Conservation (phyloP, 2,329 filamentous ascomycete species). For the Ceratocystis papillata region DNA sequence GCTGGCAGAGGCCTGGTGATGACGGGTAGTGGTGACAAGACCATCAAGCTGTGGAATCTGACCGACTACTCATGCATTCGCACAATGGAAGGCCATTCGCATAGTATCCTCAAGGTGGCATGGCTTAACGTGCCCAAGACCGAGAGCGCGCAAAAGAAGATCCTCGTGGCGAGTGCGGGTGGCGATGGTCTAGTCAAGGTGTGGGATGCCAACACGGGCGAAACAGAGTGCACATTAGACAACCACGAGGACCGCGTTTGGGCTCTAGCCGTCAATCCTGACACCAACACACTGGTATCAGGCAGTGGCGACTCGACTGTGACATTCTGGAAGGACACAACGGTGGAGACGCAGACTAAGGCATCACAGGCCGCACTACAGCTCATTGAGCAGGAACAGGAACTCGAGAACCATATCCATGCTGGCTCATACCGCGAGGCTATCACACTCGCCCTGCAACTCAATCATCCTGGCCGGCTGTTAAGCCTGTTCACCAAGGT, state of each 20-base stretch:
- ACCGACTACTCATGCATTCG: constrained; percentile 84
- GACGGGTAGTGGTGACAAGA: constrained; percentile 92
- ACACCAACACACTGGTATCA: constrained; percentile 66
- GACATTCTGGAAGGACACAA: constrained; percentile 93
- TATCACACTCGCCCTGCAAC: constrained; percentile 78
- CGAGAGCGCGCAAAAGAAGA: constrained; percentile 43
- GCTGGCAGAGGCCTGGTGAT: constrained; percentile 72
- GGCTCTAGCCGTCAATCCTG: constrained; percentile 66
- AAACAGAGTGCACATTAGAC: constrained; percentile 80
- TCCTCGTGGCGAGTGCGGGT: constrained; percentile 74
- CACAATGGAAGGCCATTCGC: constrained; percentile 92
- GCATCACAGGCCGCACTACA: constrained; percentile 63
- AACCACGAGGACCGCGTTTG: constrained; percentile 95
- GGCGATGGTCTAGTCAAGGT: constrained; percentile 94
- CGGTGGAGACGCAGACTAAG: constrained; percentile 63
- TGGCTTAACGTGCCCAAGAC: constrained; percentile 56
- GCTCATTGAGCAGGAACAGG: constrained; percentile 86
- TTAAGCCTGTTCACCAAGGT: constrained; percentile 76
- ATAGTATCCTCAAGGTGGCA: constrained; percentile 84
- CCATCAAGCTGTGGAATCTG: constrained; percentile 87
- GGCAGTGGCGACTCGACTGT: constrained; percentile 87
- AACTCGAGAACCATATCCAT: constrained; percentile 84
- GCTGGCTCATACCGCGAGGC: constrained; percentile 82
- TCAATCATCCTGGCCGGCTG: constrained; percentile 85
- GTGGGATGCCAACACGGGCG: constrained; percentile 80